A percentile compares a stretch with the other conserved stretches of the same genome.
These are phyloP conservation scores for Neoscytalidium dimidiatum DNA, from an alignment of 2,329 filamentous ascomycete species.

Conservation along the genomic window DNA sequence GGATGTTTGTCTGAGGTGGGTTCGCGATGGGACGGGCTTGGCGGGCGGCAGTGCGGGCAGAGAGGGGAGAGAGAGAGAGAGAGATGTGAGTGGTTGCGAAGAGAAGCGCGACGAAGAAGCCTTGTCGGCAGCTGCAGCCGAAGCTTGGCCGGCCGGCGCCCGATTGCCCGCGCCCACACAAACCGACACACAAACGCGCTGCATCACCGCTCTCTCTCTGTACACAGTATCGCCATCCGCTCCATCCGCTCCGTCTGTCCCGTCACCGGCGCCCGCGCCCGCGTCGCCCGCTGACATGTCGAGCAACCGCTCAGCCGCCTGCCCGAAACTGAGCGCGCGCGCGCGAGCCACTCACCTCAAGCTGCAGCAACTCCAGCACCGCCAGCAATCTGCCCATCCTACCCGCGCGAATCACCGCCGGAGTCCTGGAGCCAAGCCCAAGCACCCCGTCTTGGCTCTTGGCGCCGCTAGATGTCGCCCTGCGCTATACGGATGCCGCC, in stretches of 20 bases:
- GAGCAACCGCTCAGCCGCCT: neutral
- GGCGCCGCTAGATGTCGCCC: neutral
- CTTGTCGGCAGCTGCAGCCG: neutral
- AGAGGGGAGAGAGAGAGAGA: neutral
- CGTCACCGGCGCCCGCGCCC: neutral
- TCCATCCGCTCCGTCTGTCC: no score
- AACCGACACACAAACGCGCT: neutral
- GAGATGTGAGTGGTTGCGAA: neutral
- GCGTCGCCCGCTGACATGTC: neutral
- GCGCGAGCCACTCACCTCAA: neutral
- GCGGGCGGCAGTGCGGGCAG: neutral
- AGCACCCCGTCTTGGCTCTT: neutral
- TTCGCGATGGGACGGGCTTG: neutral
- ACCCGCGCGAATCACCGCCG: conserved; percentile 9
- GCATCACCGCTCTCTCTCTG: no score
- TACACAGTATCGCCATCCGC: neutral
- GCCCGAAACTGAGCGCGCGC: neutral
- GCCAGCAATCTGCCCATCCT: neutral
- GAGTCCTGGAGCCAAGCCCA: neutral
- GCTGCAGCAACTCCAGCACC: neutral
- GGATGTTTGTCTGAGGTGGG: neutral
- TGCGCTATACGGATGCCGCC: neutral
- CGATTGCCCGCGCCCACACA: neutral
- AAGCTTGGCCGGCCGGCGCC: conserved; percentile 4
- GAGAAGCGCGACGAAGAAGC: neutral